These are phyloP conservation scores for Rhododendron ferrugineum DNA, from an alignment of 148 eudicot species.

Conservation along the genomic window DNA sequence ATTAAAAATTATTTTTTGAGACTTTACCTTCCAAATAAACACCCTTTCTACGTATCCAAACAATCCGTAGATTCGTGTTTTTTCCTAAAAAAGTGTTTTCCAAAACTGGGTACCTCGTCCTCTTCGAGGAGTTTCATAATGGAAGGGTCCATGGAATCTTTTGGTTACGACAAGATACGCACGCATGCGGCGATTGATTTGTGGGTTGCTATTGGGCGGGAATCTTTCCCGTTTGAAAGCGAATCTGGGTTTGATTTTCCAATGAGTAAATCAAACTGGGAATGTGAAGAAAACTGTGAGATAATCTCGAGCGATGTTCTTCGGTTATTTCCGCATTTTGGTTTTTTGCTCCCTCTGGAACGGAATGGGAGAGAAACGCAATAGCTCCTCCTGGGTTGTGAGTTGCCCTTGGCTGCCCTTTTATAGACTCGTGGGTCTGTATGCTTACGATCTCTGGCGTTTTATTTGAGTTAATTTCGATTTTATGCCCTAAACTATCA, in stretches of 20 bases:
- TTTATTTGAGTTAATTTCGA: too few species aligned
- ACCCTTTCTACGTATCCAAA: neutral
- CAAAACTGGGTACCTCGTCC: constrained; percentile 46
- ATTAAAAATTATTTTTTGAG: neutral
- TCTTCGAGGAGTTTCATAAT: constrained; percentile 83
- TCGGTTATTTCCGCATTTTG: neutral
- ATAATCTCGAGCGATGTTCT: neutral
- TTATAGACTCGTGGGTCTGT: neutral
- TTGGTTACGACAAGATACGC: neutral
- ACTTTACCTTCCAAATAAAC: neutral
- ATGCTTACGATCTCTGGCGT: neutral
- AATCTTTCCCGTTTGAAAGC: neutral
- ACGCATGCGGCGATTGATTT: neutral
- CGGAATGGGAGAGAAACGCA: neutral
- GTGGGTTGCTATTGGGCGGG: neutral
- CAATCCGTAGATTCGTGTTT: neutral
- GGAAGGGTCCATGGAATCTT: constrained; percentile 55
- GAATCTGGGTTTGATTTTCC: neutral
- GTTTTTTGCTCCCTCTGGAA: neutral
- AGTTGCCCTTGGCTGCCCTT: neutral
- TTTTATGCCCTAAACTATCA: too few species aligned
- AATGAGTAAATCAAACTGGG: neutral
- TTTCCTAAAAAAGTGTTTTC: neutral
- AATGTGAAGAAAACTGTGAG: neutral
- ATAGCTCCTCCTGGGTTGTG: neutral